Percentiles rank a stretch among this genome's conserved stretches.
Conservation (phyloP, 371 early-diverging fungal species). For the Coemansia sp. region DNA sequence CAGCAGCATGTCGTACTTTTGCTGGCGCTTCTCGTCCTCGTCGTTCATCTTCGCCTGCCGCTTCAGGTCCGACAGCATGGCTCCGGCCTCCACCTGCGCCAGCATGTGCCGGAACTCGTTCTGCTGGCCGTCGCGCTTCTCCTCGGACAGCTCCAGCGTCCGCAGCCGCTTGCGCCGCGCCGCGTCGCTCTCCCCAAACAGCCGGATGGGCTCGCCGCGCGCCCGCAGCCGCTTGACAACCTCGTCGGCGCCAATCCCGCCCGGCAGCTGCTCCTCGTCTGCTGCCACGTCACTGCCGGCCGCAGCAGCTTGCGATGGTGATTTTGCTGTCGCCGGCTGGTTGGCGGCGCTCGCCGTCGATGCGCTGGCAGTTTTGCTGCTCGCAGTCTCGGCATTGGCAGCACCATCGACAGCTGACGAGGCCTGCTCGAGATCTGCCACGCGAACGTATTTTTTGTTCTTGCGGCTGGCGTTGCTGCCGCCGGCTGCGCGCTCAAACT, state of each 20-base stretch:
- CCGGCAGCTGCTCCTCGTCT: constrained; percentile 17
- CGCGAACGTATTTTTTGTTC: constrained; percentile 57
- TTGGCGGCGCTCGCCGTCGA: not conserved
- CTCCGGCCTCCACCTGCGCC: constrained; percentile 82
- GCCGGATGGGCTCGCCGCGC: constrained; percentile 86
- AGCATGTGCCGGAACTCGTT: constrained; percentile 86
- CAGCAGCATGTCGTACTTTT: constrained; percentile 26
- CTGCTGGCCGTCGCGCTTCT: constrained; percentile 80
- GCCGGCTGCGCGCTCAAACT: constrained; percentile 54
- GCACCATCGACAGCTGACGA: not conserved
- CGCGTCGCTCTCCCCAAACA: constrained; percentile 89
- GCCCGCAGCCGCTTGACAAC: constrained; percentile 81
- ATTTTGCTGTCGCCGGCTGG: not conserved
- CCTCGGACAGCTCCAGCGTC: constrained; percentile 82
- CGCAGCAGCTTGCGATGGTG: not conserved
- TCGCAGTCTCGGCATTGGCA: no score
- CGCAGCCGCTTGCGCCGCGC: constrained; percentile 83
- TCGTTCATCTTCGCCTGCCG: constrained; percentile 53
- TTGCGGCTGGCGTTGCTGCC: constrained; percentile 56
- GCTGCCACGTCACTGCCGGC: constrained; percentile 12
- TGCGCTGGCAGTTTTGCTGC: not conserved
- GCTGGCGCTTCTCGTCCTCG: constrained; percentile 52
- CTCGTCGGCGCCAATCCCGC: constrained; percentile 55
- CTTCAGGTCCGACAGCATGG: constrained; percentile 73
- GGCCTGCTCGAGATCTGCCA: constrained; percentile 36